These are phyloP conservation scores for Trichoderma reesei DNA, from an alignment of 495 filamentous ascomycete genomes.

Conservation along the genomic window DNA sequence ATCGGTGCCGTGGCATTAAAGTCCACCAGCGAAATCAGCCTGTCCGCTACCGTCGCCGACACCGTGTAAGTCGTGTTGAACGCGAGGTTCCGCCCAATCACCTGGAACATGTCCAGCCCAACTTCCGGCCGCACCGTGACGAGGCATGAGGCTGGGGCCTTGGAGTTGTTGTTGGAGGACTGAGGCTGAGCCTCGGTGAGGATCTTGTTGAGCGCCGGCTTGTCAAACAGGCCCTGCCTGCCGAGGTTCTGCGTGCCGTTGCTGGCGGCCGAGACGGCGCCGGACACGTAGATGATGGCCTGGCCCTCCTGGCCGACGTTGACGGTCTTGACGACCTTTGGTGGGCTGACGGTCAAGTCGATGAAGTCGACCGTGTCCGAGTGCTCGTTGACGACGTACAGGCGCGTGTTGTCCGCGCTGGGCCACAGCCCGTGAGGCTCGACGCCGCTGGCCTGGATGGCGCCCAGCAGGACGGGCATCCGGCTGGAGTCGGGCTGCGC, in stretches of 20 bases:
- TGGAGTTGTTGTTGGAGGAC: neutral
- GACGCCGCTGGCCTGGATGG: constrained; percentile 15
- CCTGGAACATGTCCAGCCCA: constrained; percentile 18
- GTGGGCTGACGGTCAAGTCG: constrained; percentile 10
- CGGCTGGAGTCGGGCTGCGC: constrained; percentile 9
- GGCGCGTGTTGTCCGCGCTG: constrained; percentile 17
- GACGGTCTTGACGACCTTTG: constrained; percentile 15
- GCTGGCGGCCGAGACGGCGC: constrained; percentile 14
- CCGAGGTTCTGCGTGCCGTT: constrained; percentile 17
- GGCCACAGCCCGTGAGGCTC: constrained; percentile 21
- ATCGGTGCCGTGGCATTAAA: constrained; percentile 14
- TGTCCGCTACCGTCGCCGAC: constrained; percentile 4
- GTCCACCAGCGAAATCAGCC: constrained; percentile 14
- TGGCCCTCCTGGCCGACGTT: constrained; percentile 20
- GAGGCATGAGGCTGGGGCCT: constrained; percentile 12
- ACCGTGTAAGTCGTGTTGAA: constrained; percentile 17
- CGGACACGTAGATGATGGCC: constrained; percentile 17
- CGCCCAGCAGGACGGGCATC: constrained; percentile 10
- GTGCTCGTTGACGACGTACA: constrained; percentile 22
- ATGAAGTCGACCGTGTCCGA: constrained; percentile 19
- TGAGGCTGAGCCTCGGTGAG: neutral
- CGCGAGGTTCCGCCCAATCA: constrained; percentile 16
- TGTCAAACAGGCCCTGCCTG: constrained; percentile 15
- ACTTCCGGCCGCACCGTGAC: constrained; percentile 14
- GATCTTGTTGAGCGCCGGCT: constrained; percentile 13